phyloP scores from a whole-genome alignment of 140 eudicot genomes.

The Erigeron philadelphicus region DNA sequence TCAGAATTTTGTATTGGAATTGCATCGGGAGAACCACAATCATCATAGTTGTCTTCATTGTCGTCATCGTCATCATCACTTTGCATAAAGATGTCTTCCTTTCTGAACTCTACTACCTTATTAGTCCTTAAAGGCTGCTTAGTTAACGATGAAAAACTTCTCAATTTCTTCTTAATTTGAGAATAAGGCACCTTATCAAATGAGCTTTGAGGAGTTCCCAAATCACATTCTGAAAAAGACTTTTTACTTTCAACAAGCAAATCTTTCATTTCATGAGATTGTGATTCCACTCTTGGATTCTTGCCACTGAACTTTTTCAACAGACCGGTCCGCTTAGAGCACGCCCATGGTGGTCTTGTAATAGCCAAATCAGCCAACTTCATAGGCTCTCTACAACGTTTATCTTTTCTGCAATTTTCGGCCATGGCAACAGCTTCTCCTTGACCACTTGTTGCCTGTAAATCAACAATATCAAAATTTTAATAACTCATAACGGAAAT shows the following conservation, averaged over 20 bases:
- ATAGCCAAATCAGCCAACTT: constrained; percentile 37
- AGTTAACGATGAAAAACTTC: constrained; percentile 7
- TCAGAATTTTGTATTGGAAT: constrained; percentile 16
- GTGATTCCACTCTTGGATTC: constrained; percentile 14
- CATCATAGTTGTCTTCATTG: background rate
- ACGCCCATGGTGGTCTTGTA: constrained; percentile 44
- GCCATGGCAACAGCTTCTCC: constrained; percentile 26
- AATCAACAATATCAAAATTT: constrained; percentile 14
- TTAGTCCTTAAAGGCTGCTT: constrained; percentile 14
- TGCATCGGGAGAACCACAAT: constrained; percentile 17
- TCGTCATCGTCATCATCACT: background rate
- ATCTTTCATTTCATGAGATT: constrained; percentile 15
- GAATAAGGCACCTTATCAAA: background rate
- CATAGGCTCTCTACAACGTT: constrained; percentile 10
- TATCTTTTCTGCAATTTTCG: constrained; percentile 27
- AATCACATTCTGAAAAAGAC: constrained; percentile 7
- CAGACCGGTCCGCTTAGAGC: constrained; percentile 53
- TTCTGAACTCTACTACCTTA: background rate
- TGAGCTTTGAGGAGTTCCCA: background rate
- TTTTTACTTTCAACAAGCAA: constrained; percentile 15
- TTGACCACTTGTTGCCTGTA: constrained; percentile 32
- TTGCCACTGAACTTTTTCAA: constrained; percentile 28
- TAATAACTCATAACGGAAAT: background rate
- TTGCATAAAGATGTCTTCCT: constrained; percentile 1
- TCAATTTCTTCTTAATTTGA: constrained; percentile 24